These are phyloP conservation scores for Scleromitrula shiraiana DNA, from an alignment of 2,329 filamentous ascomycete genomes.

Conservation along the genomic window DNA sequence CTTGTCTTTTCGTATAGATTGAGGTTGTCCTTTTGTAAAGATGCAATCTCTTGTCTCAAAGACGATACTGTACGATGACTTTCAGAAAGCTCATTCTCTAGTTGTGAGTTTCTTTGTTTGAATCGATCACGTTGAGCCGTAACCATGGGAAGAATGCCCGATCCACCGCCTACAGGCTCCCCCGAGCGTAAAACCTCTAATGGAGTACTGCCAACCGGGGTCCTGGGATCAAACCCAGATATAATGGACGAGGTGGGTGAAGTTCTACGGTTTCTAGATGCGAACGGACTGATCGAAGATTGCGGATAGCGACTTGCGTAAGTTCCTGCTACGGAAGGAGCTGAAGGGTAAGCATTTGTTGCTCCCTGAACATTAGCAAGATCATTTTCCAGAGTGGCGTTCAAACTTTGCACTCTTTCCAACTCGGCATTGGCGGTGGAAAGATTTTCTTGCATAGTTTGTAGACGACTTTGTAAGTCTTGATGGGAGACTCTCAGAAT, in stretches of 20 bases:
- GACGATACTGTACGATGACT: slow-evolving; percentile 75
- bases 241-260: slow-evolving; percentile 98
- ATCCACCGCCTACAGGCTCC: slow-evolving; percentile 65
- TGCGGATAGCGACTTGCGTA: slow-evolving; percentile 74
- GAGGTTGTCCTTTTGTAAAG: slow-evolving; percentile 91
- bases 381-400: slow-evolving; percentile 85
- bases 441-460: slow-evolving; percentile 75
- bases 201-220: slow-evolving; percentile 37
- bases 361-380: slow-evolving; percentile 81
- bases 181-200: slow-evolving; percentile 50
- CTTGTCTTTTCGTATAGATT: slow-evolving; percentile 96
- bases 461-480: slow-evolving; percentile 74
- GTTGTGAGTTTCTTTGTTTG: slow-evolving; percentile 87
- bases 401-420: slow-evolving; percentile 75
- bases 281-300: slow-evolving; percentile 40
- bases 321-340: slow-evolving; percentile 87
- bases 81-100: slow-evolving; percentile 85
- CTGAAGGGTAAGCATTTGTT: slow-evolving; percentile 76
- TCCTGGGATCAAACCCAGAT: slow-evolving; percentile 79
- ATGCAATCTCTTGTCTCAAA: slow-evolving; percentile 81
- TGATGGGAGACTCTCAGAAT: slow-evolving; percentile 89
- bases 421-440: slow-evolving; percentile 78
- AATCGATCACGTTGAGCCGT: slow-evolving; percentile 96
- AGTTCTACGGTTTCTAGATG: slow-evolving; percentile 54
- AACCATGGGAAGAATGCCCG: slow-evolving; percentile 93